These are phyloP conservation scores for Arxiozyma telluris DNA, from an alignment of 1,139 yeast species.

Conservation along the genomic window DNA sequence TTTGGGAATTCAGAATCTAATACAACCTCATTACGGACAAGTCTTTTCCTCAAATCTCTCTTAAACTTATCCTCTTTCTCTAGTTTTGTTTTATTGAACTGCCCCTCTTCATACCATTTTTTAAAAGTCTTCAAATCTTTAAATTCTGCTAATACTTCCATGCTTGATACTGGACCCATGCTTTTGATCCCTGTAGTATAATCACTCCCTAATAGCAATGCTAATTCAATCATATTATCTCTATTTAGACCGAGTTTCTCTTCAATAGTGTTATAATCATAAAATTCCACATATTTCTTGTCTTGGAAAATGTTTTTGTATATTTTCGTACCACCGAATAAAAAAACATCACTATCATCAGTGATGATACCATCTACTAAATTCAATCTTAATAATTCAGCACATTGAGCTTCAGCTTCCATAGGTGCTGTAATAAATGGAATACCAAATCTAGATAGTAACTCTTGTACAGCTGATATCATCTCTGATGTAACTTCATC, in stretches of 20 bases:
- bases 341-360: constrained; percentile 93
- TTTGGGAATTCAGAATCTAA: constrained; percentile 67
- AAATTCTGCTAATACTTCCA: constrained; percentile 90
- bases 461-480: constrained; percentile 85
- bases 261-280: constrained; percentile 51
- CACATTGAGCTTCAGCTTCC: constrained; percentile 99
- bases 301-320: constrained; percentile 94
- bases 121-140: constrained; percentile 40
- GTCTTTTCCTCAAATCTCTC: constrained; percentile 51
- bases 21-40: constrained; percentile 38
- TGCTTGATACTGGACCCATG: constrained; percentile 84
- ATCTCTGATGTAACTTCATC: constrained; percentile 83
- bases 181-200: constrained; percentile 89
- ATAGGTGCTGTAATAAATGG: constrained; percentile 93
- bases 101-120: constrained; percentile 43
- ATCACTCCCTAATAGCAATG: constrained; percentile 81
- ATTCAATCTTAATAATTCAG: constrained; percentile 53
- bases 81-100: constrained; percentile 34
- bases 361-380: constrained; percentile 93
- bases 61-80: constrained; percentile 41
- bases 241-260: constrained; percentile 59
- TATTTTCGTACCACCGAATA: constrained; percentile 80
- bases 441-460: constrained; percentile 78
- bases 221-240: constrained; percentile 61
- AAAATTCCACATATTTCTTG: constrained; percentile 85